Evolutionary conservation across 805 yeast species (phyloP).

Genomic region (Lipomyces starkeyi): DNA sequence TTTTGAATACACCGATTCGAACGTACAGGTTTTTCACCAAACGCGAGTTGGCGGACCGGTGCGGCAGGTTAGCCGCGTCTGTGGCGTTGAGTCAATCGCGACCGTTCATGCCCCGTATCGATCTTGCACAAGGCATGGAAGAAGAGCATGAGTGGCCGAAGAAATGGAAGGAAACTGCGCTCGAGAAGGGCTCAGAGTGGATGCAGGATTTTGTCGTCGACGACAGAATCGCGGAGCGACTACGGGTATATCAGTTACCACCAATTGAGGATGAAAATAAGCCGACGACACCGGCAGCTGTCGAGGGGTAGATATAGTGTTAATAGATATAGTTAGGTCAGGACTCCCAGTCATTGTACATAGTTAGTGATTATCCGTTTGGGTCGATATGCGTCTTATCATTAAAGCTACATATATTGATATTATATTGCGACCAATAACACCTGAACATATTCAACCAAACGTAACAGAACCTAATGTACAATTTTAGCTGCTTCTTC

Average conservation of each 20-base stretch:
- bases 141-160: constrained; percentile 90
- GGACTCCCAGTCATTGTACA: not conserved
- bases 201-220: constrained; percentile 74
- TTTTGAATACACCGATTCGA: constrained; percentile 74
- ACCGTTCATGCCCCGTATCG: constrained; percentile 55
- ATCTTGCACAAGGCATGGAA: constrained; percentile 53
- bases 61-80: constrained; percentile 60
- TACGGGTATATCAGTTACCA: constrained; percentile 47
- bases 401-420: not conserved
- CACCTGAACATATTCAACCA: not conserved
- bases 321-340: too few species aligned
- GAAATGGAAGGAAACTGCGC: constrained; percentile 81
- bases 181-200: constrained; percentile 84
- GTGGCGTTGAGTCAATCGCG: constrained; percentile 61
- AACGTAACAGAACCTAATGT: constrained; percentile 15
- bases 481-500: constrained; percentile 37
- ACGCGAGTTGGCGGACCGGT: constrained; percentile 71
- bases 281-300: not conserved
- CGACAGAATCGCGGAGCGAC: constrained; percentile 61
- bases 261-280: constrained; percentile 11
- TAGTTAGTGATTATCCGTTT: not conserved
- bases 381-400: not conserved
- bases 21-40: constrained; percentile 78
- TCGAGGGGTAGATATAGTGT: constrained; percentile 1
- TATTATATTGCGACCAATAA: not conserved